phyloP scores from a whole-genome alignment of 2,329 filamentous ascomycete species.

The Colletotrichum abscissum region DNA sequence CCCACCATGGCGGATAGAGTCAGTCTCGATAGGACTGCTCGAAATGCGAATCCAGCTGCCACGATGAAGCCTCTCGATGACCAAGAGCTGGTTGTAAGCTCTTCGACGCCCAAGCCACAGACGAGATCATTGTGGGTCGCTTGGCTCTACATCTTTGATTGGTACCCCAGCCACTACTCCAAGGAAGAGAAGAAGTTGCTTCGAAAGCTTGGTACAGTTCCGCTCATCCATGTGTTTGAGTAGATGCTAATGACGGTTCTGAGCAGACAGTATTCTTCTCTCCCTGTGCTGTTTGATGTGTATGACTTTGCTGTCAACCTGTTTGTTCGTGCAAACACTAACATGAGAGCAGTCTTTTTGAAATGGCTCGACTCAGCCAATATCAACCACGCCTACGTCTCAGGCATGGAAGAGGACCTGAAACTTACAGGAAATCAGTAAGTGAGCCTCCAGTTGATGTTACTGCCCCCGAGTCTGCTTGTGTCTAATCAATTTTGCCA shows the following conservation, averaged over 20 bases:
- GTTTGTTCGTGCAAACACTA: too few relatives aligned
- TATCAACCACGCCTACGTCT: constrained; percentile 49
- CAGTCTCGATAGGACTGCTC: too few relatives aligned
- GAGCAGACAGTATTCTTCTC: constrained; percentile 40
- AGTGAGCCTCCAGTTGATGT: too few relatives aligned
- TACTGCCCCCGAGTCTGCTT: too few relatives aligned
- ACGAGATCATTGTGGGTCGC: constrained; percentile 39
- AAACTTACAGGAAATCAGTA: constrained; percentile 45
- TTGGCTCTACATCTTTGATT: constrained; percentile 41
- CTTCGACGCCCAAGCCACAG: constrained; percentile 35
- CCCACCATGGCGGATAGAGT: too few relatives aligned
- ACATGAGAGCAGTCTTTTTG: constrained; percentile 31
- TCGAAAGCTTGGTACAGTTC: constrained; percentile 38
- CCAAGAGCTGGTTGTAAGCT: constrained; percentile 37
- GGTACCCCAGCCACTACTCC: constrained; percentile 47
- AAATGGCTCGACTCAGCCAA: constrained; percentile 48
- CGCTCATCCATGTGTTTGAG: too few relatives aligned
- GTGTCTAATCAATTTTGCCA: background rate
- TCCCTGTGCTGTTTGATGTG: constrained; percentile 36
- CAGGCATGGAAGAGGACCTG: constrained; percentile 51
- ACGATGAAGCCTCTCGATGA: background rate
- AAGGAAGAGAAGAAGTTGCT: constrained; percentile 42
- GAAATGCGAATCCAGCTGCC: too few relatives aligned
- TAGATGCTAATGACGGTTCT: too few relatives aligned
- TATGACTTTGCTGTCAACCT: too few relatives aligned